A percentile compares a stretch with the other conserved stretches of the same genome.
Evolutionary conservation across 1,284 basidiomycete genomes (phyloP).

Genomic region (Cutaneotrichosporon dermatis): DNA sequence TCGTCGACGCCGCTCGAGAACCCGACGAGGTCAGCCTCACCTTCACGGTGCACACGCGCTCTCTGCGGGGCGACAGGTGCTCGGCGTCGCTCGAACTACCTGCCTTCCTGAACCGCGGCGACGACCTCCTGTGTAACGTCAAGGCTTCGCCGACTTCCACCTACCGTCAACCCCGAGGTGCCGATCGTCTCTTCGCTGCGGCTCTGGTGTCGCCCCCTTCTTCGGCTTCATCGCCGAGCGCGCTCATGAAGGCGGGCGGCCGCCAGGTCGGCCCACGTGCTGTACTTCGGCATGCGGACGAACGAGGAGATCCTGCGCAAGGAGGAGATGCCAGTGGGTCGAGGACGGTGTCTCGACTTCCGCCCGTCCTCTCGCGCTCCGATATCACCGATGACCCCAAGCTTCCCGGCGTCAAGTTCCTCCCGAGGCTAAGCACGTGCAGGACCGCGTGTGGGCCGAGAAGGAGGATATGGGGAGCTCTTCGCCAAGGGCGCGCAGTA

Average conservation of each 20-base stretch:
- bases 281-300: slow-evolving; percentile 54
- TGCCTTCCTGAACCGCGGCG: slow-evolving; percentile 52
- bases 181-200: slow-evolving; percentile 57
- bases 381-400: not conserved
- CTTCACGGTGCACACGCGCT: slow-evolving; percentile 52
- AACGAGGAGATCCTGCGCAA: slow-evolving; percentile 55
- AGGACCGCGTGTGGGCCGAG: slow-evolving; percentile 54
- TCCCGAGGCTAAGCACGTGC: slow-evolving; percentile 9
- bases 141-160: slow-evolving; percentile 54
- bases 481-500: slow-evolving; percentile 52
- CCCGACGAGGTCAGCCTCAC: slow-evolving; percentile 53
- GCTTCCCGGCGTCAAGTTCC: slow-evolving; percentile 1
- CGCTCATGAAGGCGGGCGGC: slow-evolving; percentile 53
- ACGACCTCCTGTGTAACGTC: slow-evolving; percentile 53
- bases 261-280: slow-evolving; percentile 51
- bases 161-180: slow-evolving; percentile 51
- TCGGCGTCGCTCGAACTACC: slow-evolving; percentile 56
- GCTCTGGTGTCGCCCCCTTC: slow-evolving; percentile 56
- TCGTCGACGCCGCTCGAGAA: slow-evolving; percentile 56
- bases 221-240: slow-evolving; percentile 58
- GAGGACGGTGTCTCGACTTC: slow-evolving; percentile 54
- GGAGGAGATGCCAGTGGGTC: slow-evolving; percentile 51
- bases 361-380: slow-evolving; percentile 53
- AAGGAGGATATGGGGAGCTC: slow-evolving; percentile 44
- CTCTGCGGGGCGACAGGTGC: slow-evolving; percentile 44